Percentiles rank a stretch among this genome's conserved stretches.
phyloP scores from a whole-genome alignment of 179 eudicot species.

The Carnegiea gigantea region DNA sequence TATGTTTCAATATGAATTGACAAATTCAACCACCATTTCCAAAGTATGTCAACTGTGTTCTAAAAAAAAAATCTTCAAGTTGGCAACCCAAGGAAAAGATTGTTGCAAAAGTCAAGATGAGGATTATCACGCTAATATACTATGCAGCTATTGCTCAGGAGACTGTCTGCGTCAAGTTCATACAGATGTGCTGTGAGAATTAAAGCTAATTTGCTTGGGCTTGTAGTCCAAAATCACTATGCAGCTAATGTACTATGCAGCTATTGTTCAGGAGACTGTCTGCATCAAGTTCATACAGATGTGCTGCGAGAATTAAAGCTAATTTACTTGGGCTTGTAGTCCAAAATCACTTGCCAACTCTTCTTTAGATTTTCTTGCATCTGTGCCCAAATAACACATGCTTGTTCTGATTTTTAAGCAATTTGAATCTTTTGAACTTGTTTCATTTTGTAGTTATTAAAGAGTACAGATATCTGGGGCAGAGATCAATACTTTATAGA shows the following conservation, averaged over 20 bases:
- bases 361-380: neutral
- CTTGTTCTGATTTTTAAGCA: neutral
- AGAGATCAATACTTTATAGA: neutral
- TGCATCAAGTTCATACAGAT: too few species aligned
- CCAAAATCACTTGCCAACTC: neutral
- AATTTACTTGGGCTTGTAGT: too few species aligned
- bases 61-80: neutral
- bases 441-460: neutral
- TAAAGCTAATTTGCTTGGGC: too few species aligned
- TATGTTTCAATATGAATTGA: conserved; percentile 31
- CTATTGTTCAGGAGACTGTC: too few species aligned
- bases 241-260: too few species aligned
- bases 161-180: too few species aligned
- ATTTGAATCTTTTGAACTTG: neutral
- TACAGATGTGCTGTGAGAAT: too few species aligned
- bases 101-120: conserved; percentile 15
- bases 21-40: conserved; percentile 26
- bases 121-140: neutral
- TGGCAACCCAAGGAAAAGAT: neutral
- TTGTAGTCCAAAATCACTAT: too few species aligned
- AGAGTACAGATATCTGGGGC: neutral
- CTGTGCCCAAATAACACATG: neutral
- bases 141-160: neutral
- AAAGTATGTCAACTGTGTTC: conserved; percentile 24
- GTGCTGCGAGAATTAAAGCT: too few species aligned